Base-by-base conservation (phyloP, 73 alveolate species). In the Paramecium caudatum region DNA sequence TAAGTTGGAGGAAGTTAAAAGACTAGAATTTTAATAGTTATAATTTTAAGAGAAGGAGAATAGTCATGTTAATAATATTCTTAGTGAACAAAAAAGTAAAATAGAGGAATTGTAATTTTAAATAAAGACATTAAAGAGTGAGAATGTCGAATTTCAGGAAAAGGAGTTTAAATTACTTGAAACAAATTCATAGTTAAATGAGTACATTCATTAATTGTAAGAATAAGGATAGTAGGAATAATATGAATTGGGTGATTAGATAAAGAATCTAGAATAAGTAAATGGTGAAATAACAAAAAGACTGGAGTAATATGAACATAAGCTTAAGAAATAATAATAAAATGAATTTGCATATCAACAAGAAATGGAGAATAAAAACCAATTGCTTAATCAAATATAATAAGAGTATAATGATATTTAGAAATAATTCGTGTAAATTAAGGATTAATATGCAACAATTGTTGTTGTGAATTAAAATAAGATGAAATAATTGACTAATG, bases 1-100 rank as follows among this genome's bases (percentile, higher is more conserved):
- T 45, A 27, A 30, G 37, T 62, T 65, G 65, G 92, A 61, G 61
- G 85, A 47, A 25, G 82, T 36, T 4, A 47, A 46, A 81, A 82
- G 90, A n/a, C 45, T 30, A 10, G 74, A 62, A 37, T 61, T 47
- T 30, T 23, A 55, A 55, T 23, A 55, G 30, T n/a, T n/a, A n/a
- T n/a, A n/a, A n/a, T n/a, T n/a, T n/a, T 55, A 55, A 21, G 80
- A 55, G 12, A 55, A 55, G 30, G 80, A 55, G 12, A 55, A 55
- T 8, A 55, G 30, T 55, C 85, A 46, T 25, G 30, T 90, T 47
- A 82, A 90, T 41, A 43, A 81, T 70, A 47, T n/a, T 82, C 6
- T 15, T 9, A 30, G 17, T 21, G 93, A 91, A 82, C 16, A 41
- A 36, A 82, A 46, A 7, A 19, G 32, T 16, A 30, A 69, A 55